A percentile compares a stretch with the other conserved stretches of the same genome.
Conservation (phyloP, 1,284 basidiomycete species). For the Chondrostereum purpureum region DNA sequence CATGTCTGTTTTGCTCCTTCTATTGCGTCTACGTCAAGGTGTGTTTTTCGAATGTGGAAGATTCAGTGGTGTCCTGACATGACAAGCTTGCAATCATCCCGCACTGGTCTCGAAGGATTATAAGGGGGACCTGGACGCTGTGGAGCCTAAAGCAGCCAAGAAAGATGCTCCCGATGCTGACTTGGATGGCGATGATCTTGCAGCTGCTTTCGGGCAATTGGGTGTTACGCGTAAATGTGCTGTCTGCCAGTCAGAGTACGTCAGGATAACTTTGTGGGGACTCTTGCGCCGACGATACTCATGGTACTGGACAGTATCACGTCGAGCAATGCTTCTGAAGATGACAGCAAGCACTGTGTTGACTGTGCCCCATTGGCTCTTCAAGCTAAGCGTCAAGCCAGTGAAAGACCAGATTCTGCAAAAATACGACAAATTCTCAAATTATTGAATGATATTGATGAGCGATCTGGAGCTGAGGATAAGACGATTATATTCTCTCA, state of each 20-base stretch:
- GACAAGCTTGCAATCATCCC: conserved; percentile 85
- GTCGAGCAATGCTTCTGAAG: conserved; percentile 6
- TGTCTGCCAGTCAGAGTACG: conserved; percentile 66
- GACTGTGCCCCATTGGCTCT: conserved; percentile 51
- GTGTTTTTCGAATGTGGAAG: conserved; percentile 16
- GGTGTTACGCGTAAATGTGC: conserved; percentile 70
- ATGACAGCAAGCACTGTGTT: conserved; percentile 38
- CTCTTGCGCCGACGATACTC: no score
- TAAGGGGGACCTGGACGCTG: conserved; percentile 62
- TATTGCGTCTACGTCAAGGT: conserved; percentile 89
- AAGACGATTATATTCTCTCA: conserved; percentile 88
- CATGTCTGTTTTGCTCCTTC: conserved; percentile 78
- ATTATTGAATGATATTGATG: conserved; percentile 63
- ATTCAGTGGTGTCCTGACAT: no score
- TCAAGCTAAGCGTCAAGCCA: conserved; percentile 22
- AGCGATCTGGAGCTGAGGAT: conserved; percentile 55
- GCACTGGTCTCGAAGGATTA: conserved; percentile 74
- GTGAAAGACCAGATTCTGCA: conserved; percentile 58
- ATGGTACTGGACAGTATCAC: conserved; percentile 5
- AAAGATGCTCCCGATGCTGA: conserved; percentile 46
- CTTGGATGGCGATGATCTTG: conserved; percentile 72
- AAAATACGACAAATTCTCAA: conserved; percentile 84
- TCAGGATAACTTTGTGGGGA: not conserved
- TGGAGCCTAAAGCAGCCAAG: conserved; percentile 55
- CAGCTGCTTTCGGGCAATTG: conserved; percentile 67